A percentile compares a stretch with the other conserved stretches of the same genome.
phyloP scores from a whole-genome alignment of 768 basidiomycete species.

The Hypsizygus marmoreus region DNA sequence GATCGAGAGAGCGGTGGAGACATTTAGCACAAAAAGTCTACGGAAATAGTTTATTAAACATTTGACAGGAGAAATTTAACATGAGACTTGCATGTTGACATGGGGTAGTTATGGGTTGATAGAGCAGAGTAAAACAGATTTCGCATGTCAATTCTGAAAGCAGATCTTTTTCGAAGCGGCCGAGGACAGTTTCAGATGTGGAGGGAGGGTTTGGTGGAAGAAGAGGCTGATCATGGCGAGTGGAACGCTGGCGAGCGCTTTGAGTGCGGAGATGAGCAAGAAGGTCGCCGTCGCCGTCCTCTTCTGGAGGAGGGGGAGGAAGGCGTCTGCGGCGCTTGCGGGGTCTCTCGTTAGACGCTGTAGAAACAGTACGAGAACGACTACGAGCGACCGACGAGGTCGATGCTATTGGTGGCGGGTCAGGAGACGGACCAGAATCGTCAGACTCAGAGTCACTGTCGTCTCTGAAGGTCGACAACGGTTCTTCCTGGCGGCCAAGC shows the following conservation, averaged over 20 bases:
- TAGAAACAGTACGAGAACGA: constrained; percentile 14
- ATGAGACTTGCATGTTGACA: constrained; percentile 83
- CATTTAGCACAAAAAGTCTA: constrained; percentile 92
- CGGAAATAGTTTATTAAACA: constrained; percentile 1
- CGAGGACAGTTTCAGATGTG: constrained; percentile 26
- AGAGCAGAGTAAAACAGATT: constrained; percentile 84
- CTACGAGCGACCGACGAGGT: constrained; percentile 18
- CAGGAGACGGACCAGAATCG: constrained; percentile 9
- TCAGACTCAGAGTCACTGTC: constrained; percentile 20
- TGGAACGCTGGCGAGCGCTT: constrained; percentile 30
- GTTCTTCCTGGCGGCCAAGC: neutral
- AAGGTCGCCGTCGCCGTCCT: constrained; percentile 30
- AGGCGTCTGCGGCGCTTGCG: constrained; percentile 16
- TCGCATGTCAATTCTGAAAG: constrained; percentile 80
- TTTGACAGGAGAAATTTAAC: constrained; percentile 14
- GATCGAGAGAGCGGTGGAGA: constrained; percentile 88
- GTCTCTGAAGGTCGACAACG: constrained; percentile 20
- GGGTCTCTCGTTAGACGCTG: constrained; percentile 12
- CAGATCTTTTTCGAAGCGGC: constrained; percentile 61
- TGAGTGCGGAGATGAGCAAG: constrained; percentile 38
- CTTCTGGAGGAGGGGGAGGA: constrained; percentile 25
- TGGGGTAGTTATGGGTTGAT: constrained; percentile 88
- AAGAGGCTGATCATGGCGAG: constrained; percentile 33
- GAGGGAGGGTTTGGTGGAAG: constrained; percentile 24
- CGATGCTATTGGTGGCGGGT: constrained; percentile 10